phyloP scores from a whole-genome alignment of 176 grass and related monocot genomes.

The Zea mays region Zm-B73-REFERENCE-NAM-5.0 NC_050101.1:29948001-29948500 shows the following conservation, averaged over 20 bases:
- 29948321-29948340: constrained; percentile 66
- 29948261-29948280: constrained; percentile 61
- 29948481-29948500: background rate
- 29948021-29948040: too few species aligned
- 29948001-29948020: constrained; percentile 7
- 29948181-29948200: background rate
- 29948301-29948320: constrained; percentile 50
- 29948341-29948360: constrained; percentile 58
- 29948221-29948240: constrained; percentile 54
- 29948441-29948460: background rate
- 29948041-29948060: too few species aligned
- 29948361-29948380: background rate
- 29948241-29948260: constrained; percentile 87
- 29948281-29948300: constrained; percentile 45
- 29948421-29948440: background rate
- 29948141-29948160: background rate
- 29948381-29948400: too few species aligned
- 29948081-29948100: background rate
- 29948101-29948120: constrained; percentile 29
- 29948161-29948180: background rate
- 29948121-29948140: constrained; percentile 38
- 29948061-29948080: too few species aligned
- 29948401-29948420: background rate
- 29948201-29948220: constrained; percentile 32
- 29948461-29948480: background rate